Conservation (phyloP, 176 grass and related monocot genomes). For the Neostapfia colusana region DNA sequence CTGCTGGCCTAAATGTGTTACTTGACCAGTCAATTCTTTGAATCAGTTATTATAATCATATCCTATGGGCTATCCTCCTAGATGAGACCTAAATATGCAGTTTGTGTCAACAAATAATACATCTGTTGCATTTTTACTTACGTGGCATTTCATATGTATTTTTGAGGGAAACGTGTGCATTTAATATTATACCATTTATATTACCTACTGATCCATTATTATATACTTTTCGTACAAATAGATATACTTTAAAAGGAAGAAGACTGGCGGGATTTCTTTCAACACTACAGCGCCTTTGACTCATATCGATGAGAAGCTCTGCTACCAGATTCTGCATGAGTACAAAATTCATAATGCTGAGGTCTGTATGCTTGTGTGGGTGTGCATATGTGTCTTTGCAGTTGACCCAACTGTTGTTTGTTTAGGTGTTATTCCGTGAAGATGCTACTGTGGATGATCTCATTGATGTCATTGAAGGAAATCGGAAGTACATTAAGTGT, state of each 20-base stretch:
- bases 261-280: constrained; percentile 96
- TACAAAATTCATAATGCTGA: constrained; percentile 99
- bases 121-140: constrained; percentile 24
- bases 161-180: neutral
- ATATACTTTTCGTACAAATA: constrained; percentile 35
- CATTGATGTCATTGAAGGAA: constrained; percentile 96
- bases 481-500: constrained; percentile 97
- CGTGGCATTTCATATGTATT: neutral
- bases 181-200: constrained; percentile 2
- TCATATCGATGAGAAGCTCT: constrained; percentile 97
- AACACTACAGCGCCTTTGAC: constrained; percentile 77
- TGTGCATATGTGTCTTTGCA: neutral
- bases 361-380: constrained; percentile 3
- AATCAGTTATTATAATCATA: neutral
- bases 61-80: neutral
- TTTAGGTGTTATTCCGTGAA: constrained; percentile 90
- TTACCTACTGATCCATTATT: neutral
- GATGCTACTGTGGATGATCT: constrained; percentile 98
- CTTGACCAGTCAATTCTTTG: constrained; percentile 10
- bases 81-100: neutral
- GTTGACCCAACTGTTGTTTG: constrained; percentile 29
- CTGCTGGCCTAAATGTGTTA: constrained; percentile 11
- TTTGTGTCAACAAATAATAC: neutral
- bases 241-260: constrained; percentile 99
- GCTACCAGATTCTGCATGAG: constrained; percentile 95